phyloP scores from a whole-genome alignment of 2,329 filamentous ascomycete species.

The Lizonia empirigonia region DNA sequence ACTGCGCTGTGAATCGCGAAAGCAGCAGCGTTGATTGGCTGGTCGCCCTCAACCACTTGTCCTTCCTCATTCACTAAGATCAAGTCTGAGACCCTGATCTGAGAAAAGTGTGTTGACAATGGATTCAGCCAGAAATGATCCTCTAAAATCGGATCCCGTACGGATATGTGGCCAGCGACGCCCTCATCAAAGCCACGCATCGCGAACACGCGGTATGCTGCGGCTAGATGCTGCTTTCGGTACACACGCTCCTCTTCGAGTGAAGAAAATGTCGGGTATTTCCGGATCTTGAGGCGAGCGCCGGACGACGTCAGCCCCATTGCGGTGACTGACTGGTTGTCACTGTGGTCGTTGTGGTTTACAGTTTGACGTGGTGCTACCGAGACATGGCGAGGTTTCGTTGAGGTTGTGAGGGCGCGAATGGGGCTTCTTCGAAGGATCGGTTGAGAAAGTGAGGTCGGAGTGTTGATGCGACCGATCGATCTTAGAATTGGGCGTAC shows the following conservation, averaged over 20 bases:
- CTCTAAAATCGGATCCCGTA: constrained; percentile 44
- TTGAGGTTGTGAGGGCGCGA: constrained; percentile 21
- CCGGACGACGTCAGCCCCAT: constrained; percentile 55
- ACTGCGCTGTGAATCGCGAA: constrained; percentile 56
- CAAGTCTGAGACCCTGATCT: constrained; percentile 50
- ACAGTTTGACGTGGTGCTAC: constrained; percentile 29
- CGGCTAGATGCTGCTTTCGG: constrained; percentile 54
- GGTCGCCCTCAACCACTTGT: constrained; percentile 49
- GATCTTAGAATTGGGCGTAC: background rate
- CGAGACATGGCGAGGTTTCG: constrained; percentile 22
- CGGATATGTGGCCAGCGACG: constrained; percentile 54
- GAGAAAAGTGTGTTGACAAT: constrained; percentile 53
- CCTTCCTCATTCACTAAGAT: constrained; percentile 54
- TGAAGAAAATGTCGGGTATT: constrained; percentile 50
- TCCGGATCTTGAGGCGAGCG: constrained; percentile 53
- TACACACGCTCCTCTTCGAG: constrained; percentile 52
- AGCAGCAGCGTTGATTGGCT: constrained; percentile 53
- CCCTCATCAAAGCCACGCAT: constrained; percentile 49
- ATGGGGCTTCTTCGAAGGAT: no score
- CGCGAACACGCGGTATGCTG: constrained; percentile 51
- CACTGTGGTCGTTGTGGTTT: constrained; percentile 44
- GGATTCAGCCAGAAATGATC: constrained; percentile 52
- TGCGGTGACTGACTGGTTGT: constrained; percentile 53
- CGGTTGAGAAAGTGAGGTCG: background rate
- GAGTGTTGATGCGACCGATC: background rate